Evolutionary conservation across 352 stramenopile species (phyloP), one percentile per base, ranked within the genome.

Genomic region (Phytophthora citricola): DNA sequence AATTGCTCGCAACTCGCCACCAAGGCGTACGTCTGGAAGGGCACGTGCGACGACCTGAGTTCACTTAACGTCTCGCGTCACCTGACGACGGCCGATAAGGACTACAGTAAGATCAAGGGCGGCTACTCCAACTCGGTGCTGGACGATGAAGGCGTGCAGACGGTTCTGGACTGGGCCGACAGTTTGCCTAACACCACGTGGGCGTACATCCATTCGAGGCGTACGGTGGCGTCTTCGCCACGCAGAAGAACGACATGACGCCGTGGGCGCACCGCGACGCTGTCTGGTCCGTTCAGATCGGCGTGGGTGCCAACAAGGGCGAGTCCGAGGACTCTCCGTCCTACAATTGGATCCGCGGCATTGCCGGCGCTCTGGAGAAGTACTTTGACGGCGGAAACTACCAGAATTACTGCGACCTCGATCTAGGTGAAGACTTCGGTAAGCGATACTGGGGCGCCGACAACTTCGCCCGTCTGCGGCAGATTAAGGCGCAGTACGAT

Each of bases 391-490:
- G 74, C n/a, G 70, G 65, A 46, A 78, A 80, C 50, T 87, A 87
- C 68, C 78, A 87, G 65, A 85, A 87, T 63, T 87, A 87, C 64
- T 81, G 70, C 68, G 78, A 87, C 39, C 51, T 87, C 29, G 78
- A 84, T 14, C 59, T 87, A 29, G 75, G 75, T 17, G 43, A 54
- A 6, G 73, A 83, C 47, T 87, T 71, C 29, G 78, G 78, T 3
- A 52, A 73, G 3, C 54, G 52, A 22, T 87, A 87, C 73, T 87
- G 76, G 75, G 78, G 78, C 7, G 65, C 66, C 2, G 67, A 75
- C n/a, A 87, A 87, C 56, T 87, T 76, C 48, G 71, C 53, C 5
- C 78, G 73, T 12, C 53, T 87, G 29, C 65, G 73, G 48, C 60
- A 83, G 49, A 76, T 85, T 63, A 87, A 87, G 69, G 54, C 68